Conservation (phyloP, 345 rosid species). For the Raphanus sativus region DNA sequence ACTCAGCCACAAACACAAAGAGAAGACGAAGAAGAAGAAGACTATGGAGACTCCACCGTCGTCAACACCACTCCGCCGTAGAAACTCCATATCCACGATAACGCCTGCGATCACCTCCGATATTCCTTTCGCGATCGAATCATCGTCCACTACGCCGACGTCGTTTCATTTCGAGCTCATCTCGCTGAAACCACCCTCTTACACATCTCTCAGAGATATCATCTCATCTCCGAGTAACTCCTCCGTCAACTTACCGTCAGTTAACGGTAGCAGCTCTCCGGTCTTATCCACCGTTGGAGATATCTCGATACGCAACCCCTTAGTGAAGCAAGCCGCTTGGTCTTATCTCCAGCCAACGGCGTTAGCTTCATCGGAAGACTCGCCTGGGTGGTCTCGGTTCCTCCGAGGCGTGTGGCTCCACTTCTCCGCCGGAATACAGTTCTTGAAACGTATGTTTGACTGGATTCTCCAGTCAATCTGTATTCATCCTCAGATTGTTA, state of each 20-base stretch:
- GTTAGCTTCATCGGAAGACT: slow-evolving; percentile 52
- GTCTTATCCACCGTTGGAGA: slow-evolving; percentile 42
- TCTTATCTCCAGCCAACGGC: slow-evolving; percentile 84
- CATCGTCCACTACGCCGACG: slow-evolving; percentile 21
- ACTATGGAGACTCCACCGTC: slow-evolving; percentile 29
- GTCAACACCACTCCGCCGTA: slow-evolving; percentile 44
- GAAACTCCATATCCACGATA: slow-evolving; percentile 45
- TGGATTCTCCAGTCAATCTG: slow-evolving; percentile 43
- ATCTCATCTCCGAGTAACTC: slow-evolving; percentile 45
- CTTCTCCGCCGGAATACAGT: slow-evolving; percentile 48
- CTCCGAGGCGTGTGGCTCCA: slow-evolving; percentile 58
- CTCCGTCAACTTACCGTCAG: slow-evolving; percentile 55
- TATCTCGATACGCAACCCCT: slow-evolving; percentile 80
- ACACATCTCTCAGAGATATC: slow-evolving; percentile 81
- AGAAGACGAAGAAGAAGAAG: background rate
- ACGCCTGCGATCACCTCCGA: background rate
- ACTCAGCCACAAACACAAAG: slow-evolving; percentile 9
- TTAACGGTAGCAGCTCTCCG: slow-evolving; percentile 34
- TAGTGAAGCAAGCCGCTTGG: slow-evolving; percentile 92
- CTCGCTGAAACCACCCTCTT: slow-evolving; percentile 50
- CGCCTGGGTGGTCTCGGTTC: slow-evolving; percentile 41
- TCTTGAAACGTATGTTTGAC: slow-evolving; percentile 42
- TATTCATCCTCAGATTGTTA: slow-evolving; percentile 12
- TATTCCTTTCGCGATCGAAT: slow-evolving; percentile 39
- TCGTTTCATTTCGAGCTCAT: slow-evolving; percentile 39